Evolutionary conservation across 208 protist species (phyloP).

Genomic region (Acanthamoeba sp.): DNA sequence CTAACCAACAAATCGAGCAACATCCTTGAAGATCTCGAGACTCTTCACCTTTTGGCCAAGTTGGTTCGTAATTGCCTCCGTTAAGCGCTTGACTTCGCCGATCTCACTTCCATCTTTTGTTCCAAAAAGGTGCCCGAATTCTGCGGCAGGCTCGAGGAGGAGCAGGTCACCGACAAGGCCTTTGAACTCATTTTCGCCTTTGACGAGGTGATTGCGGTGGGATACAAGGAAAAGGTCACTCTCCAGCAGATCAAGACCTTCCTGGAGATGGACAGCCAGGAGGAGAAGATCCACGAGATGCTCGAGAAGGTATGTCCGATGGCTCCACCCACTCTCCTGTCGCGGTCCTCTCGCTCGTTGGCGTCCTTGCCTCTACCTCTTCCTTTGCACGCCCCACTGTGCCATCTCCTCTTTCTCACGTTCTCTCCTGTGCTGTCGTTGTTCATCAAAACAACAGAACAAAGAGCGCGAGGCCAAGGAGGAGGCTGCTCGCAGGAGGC

Average conservation of each 20-base stretch:
- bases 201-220: constrained; percentile 96
- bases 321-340: not conserved
- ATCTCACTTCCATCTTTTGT: constrained; percentile 22
- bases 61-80: constrained; percentile 79
- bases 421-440: no score
- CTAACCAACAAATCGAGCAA: constrained; percentile 97
- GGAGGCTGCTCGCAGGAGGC: constrained; percentile 59
- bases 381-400: not conserved
- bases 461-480: constrained; percentile 69
- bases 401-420: no score
- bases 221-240: constrained; percentile 96
- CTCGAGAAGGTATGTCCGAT: constrained; percentile 84
- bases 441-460: no score
- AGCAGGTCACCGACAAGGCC: constrained; percentile 90
- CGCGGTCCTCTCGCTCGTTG: no score
- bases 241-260: constrained; percentile 96
- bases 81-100: not conserved
- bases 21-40: constrained; percentile 98
- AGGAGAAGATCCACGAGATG: constrained; percentile 94
- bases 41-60: constrained; percentile 94
- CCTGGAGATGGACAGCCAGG: constrained; percentile 97
- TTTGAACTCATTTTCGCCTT: constrained; percentile 98
- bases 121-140: constrained; percentile 90
- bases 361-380: no score
- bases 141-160: constrained; percentile 90